These are phyloP conservation scores for Daldinia vernicosa DNA, from an alignment of 495 filamentous ascomycete species.

Conservation along the genomic window DNA sequence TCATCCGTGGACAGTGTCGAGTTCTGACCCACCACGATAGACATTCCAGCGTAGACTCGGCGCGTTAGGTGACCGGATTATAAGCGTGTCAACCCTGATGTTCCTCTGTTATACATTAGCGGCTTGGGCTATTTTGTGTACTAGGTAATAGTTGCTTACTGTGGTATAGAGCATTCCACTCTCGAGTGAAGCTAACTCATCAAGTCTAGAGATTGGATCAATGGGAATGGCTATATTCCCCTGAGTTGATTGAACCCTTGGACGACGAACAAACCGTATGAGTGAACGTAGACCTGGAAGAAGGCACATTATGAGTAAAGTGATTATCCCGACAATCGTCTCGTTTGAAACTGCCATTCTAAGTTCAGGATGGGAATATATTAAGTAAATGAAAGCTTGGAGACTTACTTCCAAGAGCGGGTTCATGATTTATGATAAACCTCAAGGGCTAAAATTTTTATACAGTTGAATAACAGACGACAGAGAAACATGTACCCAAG, in stretches of 20 bases:
- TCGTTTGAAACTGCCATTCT: neutral
- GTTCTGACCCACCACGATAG: neutral
- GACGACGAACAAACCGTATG: neutral
- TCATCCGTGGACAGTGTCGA: neutral
- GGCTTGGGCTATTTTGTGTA: neutral
- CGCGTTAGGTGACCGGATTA: neutral
- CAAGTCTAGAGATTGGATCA: neutral
- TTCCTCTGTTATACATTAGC: neutral
- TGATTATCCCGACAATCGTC: neutral
- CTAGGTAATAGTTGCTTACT: neutral
- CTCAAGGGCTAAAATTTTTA: no score
- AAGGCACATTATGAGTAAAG: neutral
- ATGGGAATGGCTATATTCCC: neutral
- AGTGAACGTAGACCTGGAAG: neutral
- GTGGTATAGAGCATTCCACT: neutral
- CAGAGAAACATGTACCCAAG: neutral
- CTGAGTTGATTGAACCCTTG: neutral
- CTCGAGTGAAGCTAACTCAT: neutral
- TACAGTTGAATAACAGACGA: no score
- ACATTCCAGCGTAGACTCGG: neutral
- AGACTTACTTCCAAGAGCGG: neutral
- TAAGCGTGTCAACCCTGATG: neutral
- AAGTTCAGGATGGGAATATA: neutral
- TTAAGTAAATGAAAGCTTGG: neutral
- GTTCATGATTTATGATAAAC: neutral